Conservation (phyloP, 805 yeast genomes). For the Komagataella pastoris region DNA sequence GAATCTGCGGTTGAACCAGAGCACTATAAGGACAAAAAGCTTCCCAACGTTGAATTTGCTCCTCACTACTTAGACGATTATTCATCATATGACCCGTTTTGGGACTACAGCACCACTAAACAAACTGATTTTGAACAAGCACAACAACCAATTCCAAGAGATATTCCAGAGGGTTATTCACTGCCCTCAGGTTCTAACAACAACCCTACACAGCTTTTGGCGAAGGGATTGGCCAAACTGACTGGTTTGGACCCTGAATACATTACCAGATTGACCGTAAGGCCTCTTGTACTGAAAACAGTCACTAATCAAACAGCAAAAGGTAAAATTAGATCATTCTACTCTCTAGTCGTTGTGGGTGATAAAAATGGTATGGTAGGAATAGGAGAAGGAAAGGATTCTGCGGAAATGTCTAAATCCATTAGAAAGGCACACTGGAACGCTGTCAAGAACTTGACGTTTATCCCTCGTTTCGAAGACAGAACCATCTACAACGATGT, state of each 20-base stretch:
- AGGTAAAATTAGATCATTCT: conserved; percentile 78
- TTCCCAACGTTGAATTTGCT: conserved; percentile 39
- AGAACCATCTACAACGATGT: conserved; percentile 83
- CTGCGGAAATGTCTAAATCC: conserved; percentile 64
- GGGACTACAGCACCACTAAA: conserved; percentile 38
- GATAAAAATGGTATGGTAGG: conserved; percentile 91
- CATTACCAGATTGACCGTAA: conserved; percentile 45
- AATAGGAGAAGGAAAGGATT: conserved; percentile 87
- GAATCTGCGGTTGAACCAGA: conserved; percentile 63
- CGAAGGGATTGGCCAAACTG: conserved; percentile 40
- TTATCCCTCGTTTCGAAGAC: conserved; percentile 78
- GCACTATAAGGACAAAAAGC: conserved; percentile 32
- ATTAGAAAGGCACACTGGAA: conserved; percentile 82
- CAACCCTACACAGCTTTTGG: conserved; percentile 18
- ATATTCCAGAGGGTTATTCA: conserved; percentile 4
- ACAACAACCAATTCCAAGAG: conserved; percentile 5
- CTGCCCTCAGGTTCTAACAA: conserved; percentile 1
- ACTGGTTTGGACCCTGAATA: conserved; percentile 57
- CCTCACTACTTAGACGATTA: conserved; percentile 67
- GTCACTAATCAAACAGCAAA: conserved; percentile 87
- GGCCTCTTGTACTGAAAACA: conserved; percentile 59
- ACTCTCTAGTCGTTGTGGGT: conserved; percentile 81
- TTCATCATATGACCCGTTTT: conserved; percentile 55
- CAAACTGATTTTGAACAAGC: conserved; percentile 4
- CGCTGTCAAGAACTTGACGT: conserved; percentile 74